These are phyloP conservation scores for Penicillium maclennaniae DNA, from an alignment of 495 filamentous ascomycete species.

Conservation along the genomic window DNA sequence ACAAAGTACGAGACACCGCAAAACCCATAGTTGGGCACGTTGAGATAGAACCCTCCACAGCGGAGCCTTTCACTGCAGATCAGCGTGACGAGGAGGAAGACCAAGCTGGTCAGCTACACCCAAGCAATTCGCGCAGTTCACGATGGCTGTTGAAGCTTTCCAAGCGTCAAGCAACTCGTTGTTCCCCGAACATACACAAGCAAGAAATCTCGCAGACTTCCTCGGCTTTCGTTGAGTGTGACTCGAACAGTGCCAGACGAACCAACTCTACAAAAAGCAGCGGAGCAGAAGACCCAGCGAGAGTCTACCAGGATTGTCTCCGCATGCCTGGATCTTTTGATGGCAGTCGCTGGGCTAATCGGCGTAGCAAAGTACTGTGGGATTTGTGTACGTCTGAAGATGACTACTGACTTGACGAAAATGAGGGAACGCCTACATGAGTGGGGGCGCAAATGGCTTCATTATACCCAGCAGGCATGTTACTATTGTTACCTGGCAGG, in stretches of 20 bases:
- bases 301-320: conserved; percentile 27
- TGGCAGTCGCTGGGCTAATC: conserved; percentile 27
- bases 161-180: conserved; percentile 11
- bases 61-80: conserved; percentile 2
- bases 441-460: background rate
- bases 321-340: conserved; percentile 28
- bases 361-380: conserved; percentile 19
- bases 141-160: conserved; percentile 16
- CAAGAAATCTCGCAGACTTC: conserved; percentile 15
- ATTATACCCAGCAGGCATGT: conserved; percentile 8
- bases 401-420: background rate
- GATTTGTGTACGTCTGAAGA: conserved; percentile 3
- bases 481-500: conserved; percentile 14
- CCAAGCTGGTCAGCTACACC: conserved; percentile 5
- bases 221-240: conserved; percentile 11
- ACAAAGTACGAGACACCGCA: background rate
- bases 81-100: conserved; percentile 4
- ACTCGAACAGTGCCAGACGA: conserved; percentile 8
- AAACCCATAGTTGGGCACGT: background rate
- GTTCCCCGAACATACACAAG: conserved; percentile 4
- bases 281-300: conserved; percentile 18
- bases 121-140: conserved; percentile 9
- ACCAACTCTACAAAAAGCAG: conserved; percentile 15
- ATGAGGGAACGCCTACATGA: background rate
- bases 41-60: background rate